Evolutionary conservation across 371 early-diverging fungal genomes (phyloP), one percentile per base, ranked within the genome.

Genomic region (Mortierella sp.): DNA sequence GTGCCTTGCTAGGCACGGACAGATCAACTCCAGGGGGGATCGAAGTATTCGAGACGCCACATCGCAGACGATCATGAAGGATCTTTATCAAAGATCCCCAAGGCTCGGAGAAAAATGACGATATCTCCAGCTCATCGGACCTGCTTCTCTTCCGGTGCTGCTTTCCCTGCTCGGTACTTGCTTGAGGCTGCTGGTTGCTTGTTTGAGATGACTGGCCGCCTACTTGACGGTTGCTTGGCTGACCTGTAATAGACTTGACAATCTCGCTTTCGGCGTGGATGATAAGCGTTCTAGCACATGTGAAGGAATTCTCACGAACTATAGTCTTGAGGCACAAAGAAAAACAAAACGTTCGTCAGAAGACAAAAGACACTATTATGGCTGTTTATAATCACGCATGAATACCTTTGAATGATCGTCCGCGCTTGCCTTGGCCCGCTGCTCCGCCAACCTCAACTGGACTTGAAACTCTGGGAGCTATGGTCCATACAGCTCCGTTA

Each of bases 51-150:
- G 55, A 55, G 24, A 25, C 44, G 21, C 44, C 55, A 55, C 25
- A 44, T 4, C 12, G 28, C 44, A 55, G 27, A 21, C 25, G 19
- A 28, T 44, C 55, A 28, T 55, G 55, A 27, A 55, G 24, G 43
- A 55, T 40, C 28, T 55, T 55, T 44, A 55, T 55, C 14, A 55
- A 44, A 43, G 55, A 41, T 1, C 55, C 56, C 56, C 56, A 56
- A 45, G 46, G 46, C 37, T 45, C 56, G 17, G 45, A 45, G 46
- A 56, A 31, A 45, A 44, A 43, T 27, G 31, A 56, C 29, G 45
- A 56, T 21, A 17, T 27, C 31, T 45, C 56, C 46, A n/a, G 44
- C 29, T 28, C 31, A 19, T 56, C 56, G 45, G 45, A 44, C 45
- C 56, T 28, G 29, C 2, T 29, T 31, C 28, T 17, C n/a, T 56